These are phyloP conservation scores for Aspergillus nomiae DNA, from an alignment of 2,329 filamentous ascomycete species.

Conservation along the genomic window DNA sequence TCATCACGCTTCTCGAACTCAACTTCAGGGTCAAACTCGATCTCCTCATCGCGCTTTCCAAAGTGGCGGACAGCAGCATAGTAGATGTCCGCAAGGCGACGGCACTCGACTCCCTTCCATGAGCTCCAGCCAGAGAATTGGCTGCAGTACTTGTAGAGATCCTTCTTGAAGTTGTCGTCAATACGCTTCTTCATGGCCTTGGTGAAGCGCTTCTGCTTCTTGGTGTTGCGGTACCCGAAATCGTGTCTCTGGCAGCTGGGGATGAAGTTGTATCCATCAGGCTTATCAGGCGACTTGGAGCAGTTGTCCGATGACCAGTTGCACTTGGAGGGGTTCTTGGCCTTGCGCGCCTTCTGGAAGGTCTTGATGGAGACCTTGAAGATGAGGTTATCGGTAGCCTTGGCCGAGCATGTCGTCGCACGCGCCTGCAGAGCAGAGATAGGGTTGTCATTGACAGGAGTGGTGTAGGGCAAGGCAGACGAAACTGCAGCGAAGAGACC, in stretches of 20 bases:
- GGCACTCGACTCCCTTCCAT: background rate
- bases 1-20: background rate
- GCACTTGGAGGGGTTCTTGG: background rate
- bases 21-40: background rate
- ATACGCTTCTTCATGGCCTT: conserved; percentile 2
- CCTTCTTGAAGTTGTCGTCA: background rate
- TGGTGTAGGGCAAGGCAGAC: background rate
- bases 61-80: background rate
- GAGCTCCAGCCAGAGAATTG: background rate
- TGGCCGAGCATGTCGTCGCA: background rate
- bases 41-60: background rate
- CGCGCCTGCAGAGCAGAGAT: background rate
- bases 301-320: conserved; percentile 2
- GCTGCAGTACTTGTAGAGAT: background rate
- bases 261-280: background rate
- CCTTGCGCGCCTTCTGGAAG: conserved; percentile 3
- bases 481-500: background rate
- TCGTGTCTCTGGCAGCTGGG: background rate
- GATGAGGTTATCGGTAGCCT: background rate
- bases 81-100: background rate
- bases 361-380: background rate
- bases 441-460: background rate
- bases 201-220: background rate
- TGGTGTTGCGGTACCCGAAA: background rate
- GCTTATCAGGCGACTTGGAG: background rate